Conservation (phyloP, 2,329 filamentous ascomycete genomes). For the Diaporthe sp. region DNA sequence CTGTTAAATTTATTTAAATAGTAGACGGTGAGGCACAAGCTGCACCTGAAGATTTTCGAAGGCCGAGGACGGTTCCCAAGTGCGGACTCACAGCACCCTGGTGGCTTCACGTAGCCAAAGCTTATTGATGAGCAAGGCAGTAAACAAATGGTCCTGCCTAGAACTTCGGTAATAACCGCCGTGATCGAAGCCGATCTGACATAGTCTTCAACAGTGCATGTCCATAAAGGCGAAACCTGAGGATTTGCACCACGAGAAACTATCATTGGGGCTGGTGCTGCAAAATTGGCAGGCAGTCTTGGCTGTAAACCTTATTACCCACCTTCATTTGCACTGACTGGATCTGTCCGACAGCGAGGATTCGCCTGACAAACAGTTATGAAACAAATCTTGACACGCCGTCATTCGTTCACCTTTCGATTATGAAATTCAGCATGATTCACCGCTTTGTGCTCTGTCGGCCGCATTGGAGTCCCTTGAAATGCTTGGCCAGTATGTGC, state of each 20-base stretch:
- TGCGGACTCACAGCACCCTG: too few relatives aligned
- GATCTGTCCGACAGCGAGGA: background rate
- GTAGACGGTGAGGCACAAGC: background rate
- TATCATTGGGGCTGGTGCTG: background rate
- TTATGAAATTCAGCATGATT: background rate
- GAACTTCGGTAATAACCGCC: slow-evolving; percentile 9
- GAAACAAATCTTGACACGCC: slow-evolving; percentile 27
- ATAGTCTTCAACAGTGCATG: background rate
- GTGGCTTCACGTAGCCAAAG: background rate
- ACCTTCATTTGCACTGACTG: slow-evolving; percentile 18
- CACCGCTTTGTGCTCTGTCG: background rate
- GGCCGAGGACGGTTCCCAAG: background rate
- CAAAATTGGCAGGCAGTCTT: slow-evolving; percentile 20
- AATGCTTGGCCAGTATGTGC: background rate
- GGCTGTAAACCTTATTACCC: slow-evolving; percentile 25
- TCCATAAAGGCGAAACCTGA: slow-evolving; percentile 15
- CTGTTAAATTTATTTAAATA: background rate
- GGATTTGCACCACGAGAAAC: background rate
- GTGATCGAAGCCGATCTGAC: background rate
- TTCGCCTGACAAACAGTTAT: background rate
- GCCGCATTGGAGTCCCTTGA: background rate
- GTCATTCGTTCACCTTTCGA: background rate
- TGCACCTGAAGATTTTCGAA: background rate
- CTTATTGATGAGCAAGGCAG: background rate
- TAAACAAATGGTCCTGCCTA: slow-evolving; percentile 19